Base-by-base conservation (phyloP, 805 yeast species). In the Pichia pseudocactophila region DNA sequence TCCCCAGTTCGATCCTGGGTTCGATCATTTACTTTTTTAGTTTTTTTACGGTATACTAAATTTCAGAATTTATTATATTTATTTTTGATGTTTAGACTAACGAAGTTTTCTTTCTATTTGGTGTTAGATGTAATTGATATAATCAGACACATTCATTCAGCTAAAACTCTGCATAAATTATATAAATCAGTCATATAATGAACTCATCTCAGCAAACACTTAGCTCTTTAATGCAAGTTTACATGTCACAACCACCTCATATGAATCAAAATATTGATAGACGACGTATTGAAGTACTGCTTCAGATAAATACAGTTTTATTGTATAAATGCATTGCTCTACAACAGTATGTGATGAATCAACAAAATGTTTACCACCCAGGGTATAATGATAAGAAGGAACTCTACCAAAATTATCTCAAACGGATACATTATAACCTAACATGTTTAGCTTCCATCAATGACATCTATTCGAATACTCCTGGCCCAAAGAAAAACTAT, bases 1-100 rank as follows among this genome's bases (percentile, higher is more conserved):
- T 90, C 97, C 96, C 97, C 96, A 88, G 97, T 90, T 90, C 97
- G 96, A 90, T 87, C 97, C 97, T 89, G 97, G 97, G 97, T 88
- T 83, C 80, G 86, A 82, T 87, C 96, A 88, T 33, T 44, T 60
- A 25, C 16, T 15, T 1, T 28, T 17, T 18, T 22, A n/a, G n/a
- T n/a, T 30, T 39, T 41, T 34, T 39, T 36, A 22, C 25, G 25
- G 25, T 22, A n/a, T n/a, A n/a, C n/a, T n/a, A n/a, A n/a, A n/a
- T n/a, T n/a, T n/a, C n/a, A n/a, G n/a, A n/a, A n/a, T n/a, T n/a
- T n/a, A n/a, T n/a, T n/a, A n/a, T n/a, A n/a, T n/a, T n/a, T n/a
- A n/a, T n/a, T n/a, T n/a, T n/a, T n/a, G n/a, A n/a, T n/a, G n/a
- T n/a, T n/a, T n/a, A n/a, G n/a, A n/a, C n/a, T n/a, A n/a, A 4